Conservation (phyloP, 2,329 filamentous ascomycete genomes). For the Xylaria sp. region DNA sequence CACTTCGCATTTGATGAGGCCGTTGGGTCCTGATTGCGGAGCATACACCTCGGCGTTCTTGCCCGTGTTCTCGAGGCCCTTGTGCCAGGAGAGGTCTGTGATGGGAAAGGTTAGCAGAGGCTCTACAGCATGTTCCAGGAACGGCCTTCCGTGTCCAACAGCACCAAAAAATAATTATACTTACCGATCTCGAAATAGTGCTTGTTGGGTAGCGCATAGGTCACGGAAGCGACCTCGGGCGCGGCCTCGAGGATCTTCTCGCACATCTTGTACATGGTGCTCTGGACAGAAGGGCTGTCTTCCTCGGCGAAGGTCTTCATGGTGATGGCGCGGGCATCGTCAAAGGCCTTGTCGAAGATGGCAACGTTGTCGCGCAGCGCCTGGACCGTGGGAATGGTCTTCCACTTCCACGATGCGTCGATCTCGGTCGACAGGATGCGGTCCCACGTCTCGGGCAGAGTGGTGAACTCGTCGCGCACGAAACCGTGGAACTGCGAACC, state of each 20-base stretch:
- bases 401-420: conserved; percentile 88
- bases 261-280: conserved; percentile 99
- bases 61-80: conserved; percentile 93
- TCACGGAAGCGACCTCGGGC: conserved; percentile 76
- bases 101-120: conserved; percentile 10
- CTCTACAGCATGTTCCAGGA: not conserved
- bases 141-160: not conserved
- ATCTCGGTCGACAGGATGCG: conserved; percentile 95
- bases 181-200: conserved; percentile 97
- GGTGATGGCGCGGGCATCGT: conserved; percentile 83
- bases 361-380: conserved; percentile 72
- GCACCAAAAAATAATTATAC: conserved; percentile 49
- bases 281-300: conserved; percentile 91
- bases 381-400: conserved; percentile 70
- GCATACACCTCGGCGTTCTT: conserved; percentile 95
- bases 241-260: conserved; percentile 83
- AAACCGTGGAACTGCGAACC: conserved; percentile 97
- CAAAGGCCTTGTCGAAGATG: conserved; percentile 83
- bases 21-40: conserved; percentile 92
- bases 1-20: conserved; percentile 94
- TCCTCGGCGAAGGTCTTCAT: conserved; percentile 91
- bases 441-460: conserved; percentile 89
- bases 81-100: conserved; percentile 94
- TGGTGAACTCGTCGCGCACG: conserved; percentile 92
- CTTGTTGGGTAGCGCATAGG: conserved; percentile 94